These are phyloP conservation scores for Sporobolomyces phaffii DNA, from an alignment of 768 basidiomycete genomes.

Conservation along the genomic window DNA sequence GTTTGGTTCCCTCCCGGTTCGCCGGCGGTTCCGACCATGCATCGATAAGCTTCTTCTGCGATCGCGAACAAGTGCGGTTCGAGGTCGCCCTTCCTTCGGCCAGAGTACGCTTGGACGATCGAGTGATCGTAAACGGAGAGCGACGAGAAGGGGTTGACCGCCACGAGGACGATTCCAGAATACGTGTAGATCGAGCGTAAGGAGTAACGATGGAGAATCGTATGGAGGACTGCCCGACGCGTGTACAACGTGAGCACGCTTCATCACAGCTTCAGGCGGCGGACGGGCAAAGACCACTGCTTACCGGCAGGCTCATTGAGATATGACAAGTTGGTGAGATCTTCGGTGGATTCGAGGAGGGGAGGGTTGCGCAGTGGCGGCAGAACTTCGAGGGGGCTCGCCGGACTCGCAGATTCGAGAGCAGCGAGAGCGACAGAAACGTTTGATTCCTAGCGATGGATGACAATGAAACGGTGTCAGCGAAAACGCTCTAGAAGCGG, in stretches of 20 bases:
- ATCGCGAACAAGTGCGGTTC: constrained; percentile 99
- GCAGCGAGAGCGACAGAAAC: constrained; percentile 73
- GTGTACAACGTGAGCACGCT: neutral
- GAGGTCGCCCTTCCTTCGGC: constrained; percentile 81
- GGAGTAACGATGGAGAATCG: constrained; percentile 91
- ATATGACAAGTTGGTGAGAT: constrained; percentile 94
- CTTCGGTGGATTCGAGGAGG: constrained; percentile 90
- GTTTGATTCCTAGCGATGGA: constrained; percentile 39
- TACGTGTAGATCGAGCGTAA: constrained; percentile 98
- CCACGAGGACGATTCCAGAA: constrained; percentile 96
- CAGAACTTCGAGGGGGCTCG: constrained; percentile 51
- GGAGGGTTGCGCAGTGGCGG: constrained; percentile 96
- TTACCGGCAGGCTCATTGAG: constrained; percentile 93
- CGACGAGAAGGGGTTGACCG: constrained; percentile 96
- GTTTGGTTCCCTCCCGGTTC: constrained; percentile 70
- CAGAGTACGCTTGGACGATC: constrained; percentile 94
- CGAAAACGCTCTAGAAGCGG: neutral
- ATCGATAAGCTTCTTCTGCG: constrained; percentile 96
- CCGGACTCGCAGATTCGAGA: constrained; percentile 56
- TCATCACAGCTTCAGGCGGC: neutral
- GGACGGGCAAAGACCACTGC: constrained; percentile 25
- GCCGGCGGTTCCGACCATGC: constrained; percentile 73
- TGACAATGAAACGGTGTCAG: neutral
- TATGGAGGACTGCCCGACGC: constrained; percentile 69
- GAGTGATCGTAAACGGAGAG: constrained; percentile 94